phyloP scores from a whole-genome alignment of 345 rosid species.

The Cardiospermum halicacabum region DNA sequence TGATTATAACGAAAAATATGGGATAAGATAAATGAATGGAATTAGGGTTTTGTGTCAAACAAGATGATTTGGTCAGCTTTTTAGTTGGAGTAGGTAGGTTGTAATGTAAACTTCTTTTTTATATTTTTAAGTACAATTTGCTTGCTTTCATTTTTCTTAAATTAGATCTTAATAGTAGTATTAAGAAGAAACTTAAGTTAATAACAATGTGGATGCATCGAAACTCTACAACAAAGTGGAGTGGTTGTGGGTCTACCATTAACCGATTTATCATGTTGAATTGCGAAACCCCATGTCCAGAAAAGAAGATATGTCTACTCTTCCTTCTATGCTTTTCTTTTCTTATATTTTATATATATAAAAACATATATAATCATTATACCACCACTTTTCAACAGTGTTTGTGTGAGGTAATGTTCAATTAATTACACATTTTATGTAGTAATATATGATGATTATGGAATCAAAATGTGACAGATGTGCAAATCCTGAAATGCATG shows the following conservation, averaged over 20 bases:
- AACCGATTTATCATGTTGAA: conserved; percentile 1
- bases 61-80: conserved; percentile 25
- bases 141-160: conserved; percentile 1
- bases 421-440: neutral
- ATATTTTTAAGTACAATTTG: conserved; percentile 21
- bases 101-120: conserved; percentile 23
- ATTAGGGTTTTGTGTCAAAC: conserved; percentile 10
- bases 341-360: too few species aligned
- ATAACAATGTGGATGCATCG: neutral
- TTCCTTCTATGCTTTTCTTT: neutral
- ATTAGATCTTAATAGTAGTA: conserved; percentile 1
- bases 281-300: neutral
- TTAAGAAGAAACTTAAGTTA: too few species aligned
- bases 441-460: too few species aligned
- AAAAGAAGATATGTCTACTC: neutral
- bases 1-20: conserved; percentile 6
- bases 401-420: neutral
- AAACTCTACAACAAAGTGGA: neutral
- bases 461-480: too few species aligned
- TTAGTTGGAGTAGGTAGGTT: conserved; percentile 52
- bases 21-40: conserved; percentile 5
- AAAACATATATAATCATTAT: too few species aligned
- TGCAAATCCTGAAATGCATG: too few species aligned
- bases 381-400: too few species aligned
- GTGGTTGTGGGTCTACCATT: conserved; percentile 8